phyloP scores from a whole-genome alignment of 2,329 filamentous ascomycete genomes.

The Neurospora crassa region DNA sequence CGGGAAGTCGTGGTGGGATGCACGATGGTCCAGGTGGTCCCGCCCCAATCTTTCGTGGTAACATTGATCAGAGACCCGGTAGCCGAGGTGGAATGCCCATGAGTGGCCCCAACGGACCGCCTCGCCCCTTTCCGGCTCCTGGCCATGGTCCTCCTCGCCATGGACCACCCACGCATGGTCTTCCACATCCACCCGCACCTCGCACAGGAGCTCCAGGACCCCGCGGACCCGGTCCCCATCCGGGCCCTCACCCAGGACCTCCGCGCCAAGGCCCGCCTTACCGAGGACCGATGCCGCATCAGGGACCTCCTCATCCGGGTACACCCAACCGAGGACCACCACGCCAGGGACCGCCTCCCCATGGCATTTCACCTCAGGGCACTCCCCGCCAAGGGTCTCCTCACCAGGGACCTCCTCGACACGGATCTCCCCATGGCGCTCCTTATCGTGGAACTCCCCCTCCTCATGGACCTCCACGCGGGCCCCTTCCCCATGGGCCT shows the following conservation, averaged over 20 bases:
- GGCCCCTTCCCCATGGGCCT: not conserved
- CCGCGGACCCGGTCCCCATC: conserved; percentile 4
- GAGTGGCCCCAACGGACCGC: not conserved
- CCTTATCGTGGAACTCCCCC: not conserved
- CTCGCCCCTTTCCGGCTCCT: conserved; percentile 4
- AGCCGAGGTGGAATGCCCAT: conserved; percentile 9
- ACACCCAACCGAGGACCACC: not conserved
- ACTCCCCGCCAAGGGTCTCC: not conserved
- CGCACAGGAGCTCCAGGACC: not conserved
- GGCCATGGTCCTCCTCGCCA: conserved; percentile 16
- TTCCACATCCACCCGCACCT: conserved; percentile 9
- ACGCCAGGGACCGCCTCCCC: not conserved
- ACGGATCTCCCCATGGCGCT: conserved; percentile 1
- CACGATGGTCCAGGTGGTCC: not conserved
- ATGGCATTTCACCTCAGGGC: not conserved
- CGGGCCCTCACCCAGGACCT: conserved; percentile 5
- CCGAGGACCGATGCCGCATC: conserved; percentile 1
- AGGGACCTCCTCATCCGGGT: conserved; percentile 1
- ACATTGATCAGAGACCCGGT: conserved; percentile 8
- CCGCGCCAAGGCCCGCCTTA: conserved; percentile 1
- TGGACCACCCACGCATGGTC: conserved; percentile 16
- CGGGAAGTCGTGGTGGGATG: conserved; percentile 1
- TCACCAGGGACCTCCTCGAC: not conserved
- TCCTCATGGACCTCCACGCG: not conserved
- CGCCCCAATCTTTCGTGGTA: not conserved